Conservation (phyloP, 441 rosid genomes). For the Adansonia madagascariensis region DNA sequence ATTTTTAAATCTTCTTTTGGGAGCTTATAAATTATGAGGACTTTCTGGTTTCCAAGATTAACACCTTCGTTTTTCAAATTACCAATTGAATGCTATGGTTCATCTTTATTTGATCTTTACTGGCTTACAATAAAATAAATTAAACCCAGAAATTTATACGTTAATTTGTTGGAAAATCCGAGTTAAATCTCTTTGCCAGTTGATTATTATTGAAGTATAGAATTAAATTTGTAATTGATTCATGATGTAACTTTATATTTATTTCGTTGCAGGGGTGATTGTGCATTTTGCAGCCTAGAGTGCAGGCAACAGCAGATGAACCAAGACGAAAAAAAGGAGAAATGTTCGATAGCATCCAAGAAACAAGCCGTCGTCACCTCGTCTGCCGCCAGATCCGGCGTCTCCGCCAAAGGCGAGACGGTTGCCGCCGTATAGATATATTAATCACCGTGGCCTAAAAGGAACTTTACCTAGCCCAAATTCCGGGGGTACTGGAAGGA, state of each 20-base stretch:
- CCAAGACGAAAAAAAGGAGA: conserved; percentile 73
- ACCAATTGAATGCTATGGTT: not conserved
- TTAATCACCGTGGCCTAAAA: not conserved
- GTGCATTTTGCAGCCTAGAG: conserved; percentile 82
- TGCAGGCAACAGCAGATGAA: conserved; percentile 84
- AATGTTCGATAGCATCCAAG: conserved; percentile 51
- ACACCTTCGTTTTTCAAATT: not conserved
- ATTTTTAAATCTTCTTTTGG: not conserved
- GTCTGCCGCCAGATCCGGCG: conserved; percentile 34
- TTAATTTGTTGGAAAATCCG: conserved; percentile 3
- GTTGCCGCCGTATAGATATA: conserved; percentile 46
- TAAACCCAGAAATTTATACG: not conserved
- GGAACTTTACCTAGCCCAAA: not conserved
- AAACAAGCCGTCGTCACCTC: conserved; percentile 39
- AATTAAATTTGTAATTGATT: not conserved
- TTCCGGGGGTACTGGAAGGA: not conserved
- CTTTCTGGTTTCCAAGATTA: not conserved
- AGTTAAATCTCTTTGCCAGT: not conserved
- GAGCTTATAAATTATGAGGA: not conserved
- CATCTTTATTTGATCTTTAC: not conserved
- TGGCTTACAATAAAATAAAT: not conserved
- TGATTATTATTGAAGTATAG: not conserved
- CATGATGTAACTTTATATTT: conserved; percentile 18
- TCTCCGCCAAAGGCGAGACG: conserved; percentile 57
- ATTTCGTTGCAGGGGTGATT: conserved; percentile 63